These are phyloP conservation scores for Arachnomyces sp. DNA, from an alignment of 2,329 filamentous ascomycete genomes.

Conservation along the genomic window DNA sequence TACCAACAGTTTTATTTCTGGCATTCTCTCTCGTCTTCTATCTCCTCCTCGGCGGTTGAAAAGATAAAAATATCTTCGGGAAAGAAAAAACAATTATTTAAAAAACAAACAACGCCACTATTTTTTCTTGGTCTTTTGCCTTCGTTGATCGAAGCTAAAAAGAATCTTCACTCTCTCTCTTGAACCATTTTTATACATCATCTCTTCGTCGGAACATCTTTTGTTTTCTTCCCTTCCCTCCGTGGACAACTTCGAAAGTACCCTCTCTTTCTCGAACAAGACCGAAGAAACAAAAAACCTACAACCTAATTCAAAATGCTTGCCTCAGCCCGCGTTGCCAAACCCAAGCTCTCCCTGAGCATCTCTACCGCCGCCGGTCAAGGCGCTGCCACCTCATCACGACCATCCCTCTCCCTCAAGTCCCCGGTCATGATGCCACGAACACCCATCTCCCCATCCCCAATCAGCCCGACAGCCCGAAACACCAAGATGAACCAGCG, in stretches of 20 bases:
- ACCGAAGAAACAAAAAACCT: not conserved
- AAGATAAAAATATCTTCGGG: too few species aligned
- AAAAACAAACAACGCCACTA: slow-evolving; percentile 9
- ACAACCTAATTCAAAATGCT: slow-evolving; percentile 27
- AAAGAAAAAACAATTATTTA: too few species aligned
- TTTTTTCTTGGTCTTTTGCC: slow-evolving; percentile 30
- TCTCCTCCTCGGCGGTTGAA: not conserved
- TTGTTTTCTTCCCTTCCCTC: slow-evolving; percentile 1
- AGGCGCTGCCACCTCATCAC: slow-evolving; percentile 20
- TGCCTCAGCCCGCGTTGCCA: slow-evolving; percentile 29
- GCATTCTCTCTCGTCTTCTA: not conserved
- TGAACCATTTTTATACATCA: slow-evolving; percentile 9
- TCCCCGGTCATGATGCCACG: slow-evolving; percentile 35
- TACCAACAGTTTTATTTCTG: not conserved
- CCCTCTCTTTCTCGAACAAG: too few species aligned
- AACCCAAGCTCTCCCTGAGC: slow-evolving; percentile 42
- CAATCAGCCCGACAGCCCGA: slow-evolving; percentile 34
- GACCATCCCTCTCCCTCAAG: slow-evolving; percentile 35
- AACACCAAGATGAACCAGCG: slow-evolving; percentile 30
- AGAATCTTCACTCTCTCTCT: slow-evolving; percentile 15
- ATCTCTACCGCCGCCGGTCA: slow-evolving; percentile 28
- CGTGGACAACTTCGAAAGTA: not conserved
- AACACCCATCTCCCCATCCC: slow-evolving; percentile 37
- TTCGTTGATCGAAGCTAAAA: slow-evolving; percentile 39
- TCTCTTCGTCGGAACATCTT: not conserved